Conservation (phyloP, 495 filamentous ascomycete species). For the Usnea hakonensis region DNA sequence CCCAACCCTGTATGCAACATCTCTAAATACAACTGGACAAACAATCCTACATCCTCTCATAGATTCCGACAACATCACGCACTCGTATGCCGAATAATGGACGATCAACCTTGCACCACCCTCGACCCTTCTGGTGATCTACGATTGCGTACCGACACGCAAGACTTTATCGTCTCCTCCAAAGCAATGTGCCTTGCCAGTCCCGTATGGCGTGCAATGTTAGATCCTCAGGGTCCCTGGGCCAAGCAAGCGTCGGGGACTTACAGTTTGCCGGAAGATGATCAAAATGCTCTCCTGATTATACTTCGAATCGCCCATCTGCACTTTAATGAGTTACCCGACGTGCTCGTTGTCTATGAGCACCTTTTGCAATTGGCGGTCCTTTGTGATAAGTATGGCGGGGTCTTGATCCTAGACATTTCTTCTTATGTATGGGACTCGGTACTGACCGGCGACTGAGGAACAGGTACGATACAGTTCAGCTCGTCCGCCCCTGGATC, state of each 20-base stretch:
- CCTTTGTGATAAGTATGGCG: conserved; percentile 4
- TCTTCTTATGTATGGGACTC: too few relatives aligned
- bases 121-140: background rate
- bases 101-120: background rate
- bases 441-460: background rate
- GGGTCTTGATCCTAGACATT: background rate
- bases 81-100: too few relatives aligned
- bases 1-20: background rate
- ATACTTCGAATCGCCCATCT: conserved; percentile 7
- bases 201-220: conserved; percentile 6
- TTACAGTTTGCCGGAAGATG: background rate
- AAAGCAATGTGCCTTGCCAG: conserved; percentile 5
- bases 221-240: background rate
- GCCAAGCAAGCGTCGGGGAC: background rate
- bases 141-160: background rate
- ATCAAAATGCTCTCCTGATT: background rate
- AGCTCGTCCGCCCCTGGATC: background rate
- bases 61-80: too few relatives aligned
- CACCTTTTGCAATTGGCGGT: background rate
- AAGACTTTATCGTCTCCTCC: conserved; percentile 6
- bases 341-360: background rate
- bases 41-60: too few relatives aligned
- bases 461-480: background rate
- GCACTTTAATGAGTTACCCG: background rate
- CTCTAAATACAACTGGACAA: too few relatives aligned